Conservation (phyloP, 495 filamentous ascomycete genomes). For the Aspergillus avenaceus region DNA sequence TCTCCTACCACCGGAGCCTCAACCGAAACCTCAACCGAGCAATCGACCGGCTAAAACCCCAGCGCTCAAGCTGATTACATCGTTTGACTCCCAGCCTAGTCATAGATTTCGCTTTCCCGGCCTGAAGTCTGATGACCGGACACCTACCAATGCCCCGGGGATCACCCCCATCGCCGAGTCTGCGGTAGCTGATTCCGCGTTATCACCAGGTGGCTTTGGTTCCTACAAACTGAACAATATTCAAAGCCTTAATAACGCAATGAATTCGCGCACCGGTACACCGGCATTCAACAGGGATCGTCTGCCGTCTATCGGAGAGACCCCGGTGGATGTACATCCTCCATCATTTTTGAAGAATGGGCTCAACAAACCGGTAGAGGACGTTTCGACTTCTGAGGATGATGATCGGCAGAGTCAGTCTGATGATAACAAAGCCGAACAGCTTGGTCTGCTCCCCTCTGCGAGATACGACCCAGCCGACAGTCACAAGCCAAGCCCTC, state of each 20-base stretch:
- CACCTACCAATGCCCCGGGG: constrained; percentile 70
- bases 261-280: constrained; percentile 68
- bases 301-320: constrained; percentile 82
- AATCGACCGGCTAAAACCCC: constrained; percentile 63
- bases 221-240: constrained; percentile 60
- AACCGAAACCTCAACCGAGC: constrained; percentile 22
- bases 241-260: constrained; percentile 59
- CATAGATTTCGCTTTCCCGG: constrained; percentile 66
- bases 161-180: constrained; percentile 92
- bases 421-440: constrained; percentile 23
- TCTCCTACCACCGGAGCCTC: constrained; percentile 22
- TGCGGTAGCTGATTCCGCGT: constrained; percentile 78
- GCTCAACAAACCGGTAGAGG: constrained; percentile 41
- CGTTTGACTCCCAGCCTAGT: constrained; percentile 62
- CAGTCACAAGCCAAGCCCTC: constrained; percentile 43
- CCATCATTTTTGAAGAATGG: constrained; percentile 39
- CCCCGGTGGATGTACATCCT: constrained; percentile 53
- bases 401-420: constrained; percentile 36
- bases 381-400: constrained; percentile 43
- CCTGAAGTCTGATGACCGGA: constrained; percentile 61
- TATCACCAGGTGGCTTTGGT: constrained; percentile 69
- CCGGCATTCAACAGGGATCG: constrained; percentile 67
- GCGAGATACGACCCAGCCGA: constrained; percentile 46
- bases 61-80: constrained; percentile 89
- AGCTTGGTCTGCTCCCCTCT: constrained; percentile 42